Evolutionary conservation across 108 stramenopile genomes (phyloP).

Genomic region (Licmophora abbreviata): DNA sequence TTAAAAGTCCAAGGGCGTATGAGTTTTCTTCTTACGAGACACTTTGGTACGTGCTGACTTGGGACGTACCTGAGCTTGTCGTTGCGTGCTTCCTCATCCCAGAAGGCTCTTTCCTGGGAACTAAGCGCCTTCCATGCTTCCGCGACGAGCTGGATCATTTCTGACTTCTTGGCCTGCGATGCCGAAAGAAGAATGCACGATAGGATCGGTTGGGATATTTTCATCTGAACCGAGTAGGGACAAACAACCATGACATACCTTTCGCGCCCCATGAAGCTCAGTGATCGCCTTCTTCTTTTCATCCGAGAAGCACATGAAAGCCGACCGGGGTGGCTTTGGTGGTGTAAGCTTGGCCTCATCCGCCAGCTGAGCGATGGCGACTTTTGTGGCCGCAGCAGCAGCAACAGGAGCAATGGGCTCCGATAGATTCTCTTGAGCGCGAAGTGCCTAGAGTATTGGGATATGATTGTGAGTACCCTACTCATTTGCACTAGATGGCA

Average conservation of each 20-base stretch:
- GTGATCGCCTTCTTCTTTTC: slow-evolving; percentile 33
- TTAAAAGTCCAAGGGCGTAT: neutral
- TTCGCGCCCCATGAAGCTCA: slow-evolving; percentile 1
- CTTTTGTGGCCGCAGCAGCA: too few relatives aligned
- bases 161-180: slow-evolving; percentile 1
- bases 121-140: slow-evolving; percentile 34
- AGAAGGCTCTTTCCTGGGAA: slow-evolving; percentile 27
- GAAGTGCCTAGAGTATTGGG: too few relatives aligned
- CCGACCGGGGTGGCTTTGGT: slow-evolving; percentile 44
- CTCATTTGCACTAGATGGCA: too few relatives aligned
- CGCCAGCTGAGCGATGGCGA: too few relatives aligned
- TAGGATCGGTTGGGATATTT: neutral
- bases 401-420: too few relatives aligned
- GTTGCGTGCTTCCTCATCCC: slow-evolving; percentile 51
- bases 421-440: too few relatives aligned
- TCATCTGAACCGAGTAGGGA: neutral
- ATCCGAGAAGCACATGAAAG: slow-evolving; percentile 65
- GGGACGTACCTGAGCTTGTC: slow-evolving; percentile 48
- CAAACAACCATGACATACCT: neutral
- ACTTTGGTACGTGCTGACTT: neutral
- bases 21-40: neutral
- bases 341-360: slow-evolving; percentile 2
- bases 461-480: too few relatives aligned
- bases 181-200: neutral
- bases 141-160: slow-evolving; percentile 26